phyloP scores from a whole-genome alignment of 805 yeast species.

The Dipodascus geniculatus region DNA sequence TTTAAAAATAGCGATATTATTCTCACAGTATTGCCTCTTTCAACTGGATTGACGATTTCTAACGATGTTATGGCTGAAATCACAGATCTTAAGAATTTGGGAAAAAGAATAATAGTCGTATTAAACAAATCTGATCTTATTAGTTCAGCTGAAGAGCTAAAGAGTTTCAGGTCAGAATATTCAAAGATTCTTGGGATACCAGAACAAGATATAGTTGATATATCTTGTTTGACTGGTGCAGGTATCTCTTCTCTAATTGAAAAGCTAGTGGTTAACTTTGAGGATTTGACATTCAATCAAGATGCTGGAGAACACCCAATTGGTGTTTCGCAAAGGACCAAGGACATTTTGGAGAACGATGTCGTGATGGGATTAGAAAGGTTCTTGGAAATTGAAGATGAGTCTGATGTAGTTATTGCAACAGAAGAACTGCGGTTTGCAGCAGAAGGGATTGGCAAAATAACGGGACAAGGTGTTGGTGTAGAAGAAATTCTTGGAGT shows the following conservation, averaged over 20 bases:
- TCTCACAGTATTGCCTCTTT: conserved; percentile 46
- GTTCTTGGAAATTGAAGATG: conserved; percentile 33
- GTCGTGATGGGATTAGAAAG: conserved; percentile 65
- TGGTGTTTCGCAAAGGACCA: conserved; percentile 61
- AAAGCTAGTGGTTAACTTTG: conserved; percentile 35
- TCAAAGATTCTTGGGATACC: conserved; percentile 12
- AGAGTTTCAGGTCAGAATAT: not conserved
- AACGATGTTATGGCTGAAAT: conserved; percentile 12
- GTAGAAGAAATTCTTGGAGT: conserved; percentile 85
- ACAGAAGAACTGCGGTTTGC: conserved; percentile 64
- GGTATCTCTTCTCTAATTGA: conserved; percentile 44
- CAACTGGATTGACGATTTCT: conserved; percentile 2
- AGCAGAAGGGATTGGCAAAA: conserved; percentile 79
- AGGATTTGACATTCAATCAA: conserved; percentile 34
- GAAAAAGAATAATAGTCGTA: conserved; percentile 20
- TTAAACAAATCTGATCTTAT: conserved; percentile 25
- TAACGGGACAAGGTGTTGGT: conserved; percentile 83
- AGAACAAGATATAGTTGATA: conserved; percentile 12
- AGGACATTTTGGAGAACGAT: conserved; percentile 63
- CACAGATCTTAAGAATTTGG: conserved; percentile 5
- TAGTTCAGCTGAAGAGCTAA: not conserved
- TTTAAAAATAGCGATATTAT: conserved; percentile 55
- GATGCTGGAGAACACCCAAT: conserved; percentile 39
- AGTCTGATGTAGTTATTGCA: conserved; percentile 68
- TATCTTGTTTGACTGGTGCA: conserved; percentile 49